A percentile compares a stretch with the other conserved stretches of the same genome.
These are phyloP conservation scores for Rhizopus arrhizus DNA, from an alignment of 371 early-diverging fungal genomes.

Conservation along the genomic window DNA sequence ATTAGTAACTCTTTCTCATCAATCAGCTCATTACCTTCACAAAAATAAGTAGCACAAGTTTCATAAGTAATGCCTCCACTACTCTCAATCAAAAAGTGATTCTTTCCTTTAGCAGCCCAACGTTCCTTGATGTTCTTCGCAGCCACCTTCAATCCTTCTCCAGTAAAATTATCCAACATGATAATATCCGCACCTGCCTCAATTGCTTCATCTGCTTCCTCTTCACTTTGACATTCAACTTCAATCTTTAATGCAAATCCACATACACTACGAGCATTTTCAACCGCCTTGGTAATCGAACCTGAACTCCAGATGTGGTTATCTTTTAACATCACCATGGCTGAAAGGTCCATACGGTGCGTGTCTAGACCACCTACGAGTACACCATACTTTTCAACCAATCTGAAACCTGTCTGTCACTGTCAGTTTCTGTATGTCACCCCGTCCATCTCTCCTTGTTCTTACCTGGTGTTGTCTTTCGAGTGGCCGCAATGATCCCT, in stretches of 20 bases:
- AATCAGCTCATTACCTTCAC: constrained; percentile 56
- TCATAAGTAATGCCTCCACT: constrained; percentile 94
- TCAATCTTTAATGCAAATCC: constrained; percentile 96
- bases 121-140: constrained; percentile 76
- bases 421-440: background rate
- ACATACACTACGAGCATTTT: constrained; percentile 77
- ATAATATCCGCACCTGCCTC: constrained; percentile 95
- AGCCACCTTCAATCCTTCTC: constrained; percentile 63
- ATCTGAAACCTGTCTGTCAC: constrained; percentile 74
- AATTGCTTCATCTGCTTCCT: constrained; percentile 96
- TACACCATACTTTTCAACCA: constrained; percentile 98
- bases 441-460: background rate
- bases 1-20: no score
- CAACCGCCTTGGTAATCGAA: constrained; percentile 89
- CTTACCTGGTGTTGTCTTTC: constrained; percentile 97
- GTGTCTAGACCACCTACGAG: constrained; percentile 96
- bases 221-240: constrained; percentile 91
- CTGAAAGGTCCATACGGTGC: constrained; percentile 94
- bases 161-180: constrained; percentile 87
- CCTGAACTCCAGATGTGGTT: constrained; percentile 94
- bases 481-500: constrained; percentile 93
- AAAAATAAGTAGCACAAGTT: constrained; percentile 81
- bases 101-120: constrained; percentile 67
- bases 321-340: constrained; percentile 99
- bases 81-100: constrained; percentile 85